A percentile compares a stretch with the other conserved stretches of the same genome.
Conservation (phyloP, 768 basidiomycete genomes). For the Tephrocybe sp. region DNA sequence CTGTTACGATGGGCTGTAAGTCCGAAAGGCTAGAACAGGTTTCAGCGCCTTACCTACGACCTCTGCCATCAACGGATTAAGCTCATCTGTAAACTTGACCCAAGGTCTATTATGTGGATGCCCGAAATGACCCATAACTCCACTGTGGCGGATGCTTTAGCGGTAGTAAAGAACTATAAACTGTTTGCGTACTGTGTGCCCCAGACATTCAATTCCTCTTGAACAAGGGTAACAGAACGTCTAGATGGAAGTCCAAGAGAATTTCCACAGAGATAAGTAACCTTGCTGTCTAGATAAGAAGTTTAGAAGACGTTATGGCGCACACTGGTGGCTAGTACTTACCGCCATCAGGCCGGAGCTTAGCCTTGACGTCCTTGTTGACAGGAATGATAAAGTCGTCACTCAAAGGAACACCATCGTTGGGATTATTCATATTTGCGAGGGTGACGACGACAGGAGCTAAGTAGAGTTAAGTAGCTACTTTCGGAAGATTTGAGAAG, state of each 20-base stretch:
- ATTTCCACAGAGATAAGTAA: slow-evolving; percentile 93
- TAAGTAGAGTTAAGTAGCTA: slow-evolving; percentile 5
- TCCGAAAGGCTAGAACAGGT: neutral
- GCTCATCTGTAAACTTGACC: slow-evolving; percentile 71
- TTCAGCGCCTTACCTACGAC: slow-evolving; percentile 68
- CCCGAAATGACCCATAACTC: slow-evolving; percentile 83
- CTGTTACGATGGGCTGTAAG: slow-evolving; percentile 39
- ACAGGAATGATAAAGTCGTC: slow-evolving; percentile 57
- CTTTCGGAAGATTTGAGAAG: neutral
- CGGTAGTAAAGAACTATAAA: slow-evolving; percentile 11
- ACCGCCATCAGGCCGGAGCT: slow-evolving; percentile 37
- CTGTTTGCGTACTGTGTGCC: slow-evolving; percentile 50
- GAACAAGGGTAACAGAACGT: slow-evolving; percentile 64
- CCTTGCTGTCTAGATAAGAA: slow-evolving; percentile 40
- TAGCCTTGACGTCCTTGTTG: slow-evolving; percentile 47
- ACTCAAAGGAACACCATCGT: slow-evolving; percentile 34
- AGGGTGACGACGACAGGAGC: neutral
- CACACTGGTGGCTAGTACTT: slow-evolving; percentile 7
- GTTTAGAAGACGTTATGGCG: neutral
- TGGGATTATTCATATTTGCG: slow-evolving; percentile 7
- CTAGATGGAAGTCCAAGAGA: slow-evolving; percentile 85
- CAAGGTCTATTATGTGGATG: slow-evolving; percentile 86
- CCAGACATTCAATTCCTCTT: slow-evolving; percentile 88
- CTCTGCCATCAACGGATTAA: slow-evolving; percentile 73
- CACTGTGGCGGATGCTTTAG: slow-evolving; percentile 43